Base-by-base conservation (phyloP, 2,329 filamentous ascomycete species). In the Ophiostoma sp. region DNA sequence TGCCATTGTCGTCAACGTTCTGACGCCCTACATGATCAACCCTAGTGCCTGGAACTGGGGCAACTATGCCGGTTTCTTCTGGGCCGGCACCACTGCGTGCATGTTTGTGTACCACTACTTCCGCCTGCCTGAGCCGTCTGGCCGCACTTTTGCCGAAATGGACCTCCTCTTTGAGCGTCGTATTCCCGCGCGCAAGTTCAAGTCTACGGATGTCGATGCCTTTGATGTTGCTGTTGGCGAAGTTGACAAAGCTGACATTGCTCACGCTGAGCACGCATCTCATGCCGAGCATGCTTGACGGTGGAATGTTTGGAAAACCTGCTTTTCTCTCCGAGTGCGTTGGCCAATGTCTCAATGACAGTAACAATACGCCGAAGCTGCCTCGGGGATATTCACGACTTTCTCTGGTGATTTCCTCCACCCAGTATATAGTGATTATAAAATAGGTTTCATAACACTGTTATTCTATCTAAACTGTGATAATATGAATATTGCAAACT, bases 101-200 rank as follows among this genome's bases (percentile, higher is more conserved):
- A 82, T 81, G 58, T 75, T 81, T 3, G 67, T 79, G 0, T 87
- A 84, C 78, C 80, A 82, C 0, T 84, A 77, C 70, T 83, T 83
- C 73, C 81, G 81, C 42, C 76, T 84, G 4, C 83, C 83, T 4
- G 85, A 87, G 76, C 82, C 84, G 14, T 81, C 81, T 69, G 83
- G 80, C 3, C 79, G 82, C 58, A 83, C 82, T 0, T 82, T 83
- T 66, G 82, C 81, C 60, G 84, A 87, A 75, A 77, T 87, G 2
- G 84, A 86, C 65, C 74, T 82, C 5, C 74, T 87, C 70, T 87
- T 87, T 71, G 80, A 84, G 72, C 75, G 77, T 38, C 71, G 74
- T 9, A 73, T 82, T 12, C 74, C 77, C 36, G 80, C 82, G 1
- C 75, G 81, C 68, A 75, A 74, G 67, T 72, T 69, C 27, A 66